phyloP scores from a whole-genome alignment of 169 alveolate genomes.

The Eimeria brunetti region DNA sequence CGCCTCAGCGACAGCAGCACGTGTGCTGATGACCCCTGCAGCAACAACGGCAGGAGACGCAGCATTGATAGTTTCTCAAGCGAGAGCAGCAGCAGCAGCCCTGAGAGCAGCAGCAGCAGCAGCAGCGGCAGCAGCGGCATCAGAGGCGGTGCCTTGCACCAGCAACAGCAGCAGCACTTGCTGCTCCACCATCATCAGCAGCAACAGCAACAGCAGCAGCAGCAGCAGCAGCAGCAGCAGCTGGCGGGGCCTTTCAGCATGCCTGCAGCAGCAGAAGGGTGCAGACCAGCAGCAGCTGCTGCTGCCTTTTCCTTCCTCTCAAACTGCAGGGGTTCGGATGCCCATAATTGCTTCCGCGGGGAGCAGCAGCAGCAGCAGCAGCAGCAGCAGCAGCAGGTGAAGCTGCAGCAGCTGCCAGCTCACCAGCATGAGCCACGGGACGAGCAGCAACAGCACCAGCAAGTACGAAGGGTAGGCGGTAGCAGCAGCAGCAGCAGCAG shows the following conservation, averaged over 20 bases:
- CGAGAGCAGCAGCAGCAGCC: conserved; percentile 67
- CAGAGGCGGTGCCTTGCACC: conserved; percentile 1
- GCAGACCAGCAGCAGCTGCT: conserved; percentile 15
- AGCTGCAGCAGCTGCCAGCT: conserved; percentile 16
- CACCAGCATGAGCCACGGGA: conserved; percentile 12
- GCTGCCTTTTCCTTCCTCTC: conserved; percentile 12
- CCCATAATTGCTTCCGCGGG: not conserved
- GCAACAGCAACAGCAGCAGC: conserved; percentile 10
- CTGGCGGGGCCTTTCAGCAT: not conserved
- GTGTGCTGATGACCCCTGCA: conserved; percentile 38
- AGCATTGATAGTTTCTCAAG: conserved; percentile 42
- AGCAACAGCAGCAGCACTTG: conserved; percentile 24
- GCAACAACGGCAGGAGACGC: conserved; percentile 39
- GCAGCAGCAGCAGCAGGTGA: conserved; percentile 37
- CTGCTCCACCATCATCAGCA: conserved; percentile 12
- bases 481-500: not conserved
- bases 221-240: conserved; percentile 28
- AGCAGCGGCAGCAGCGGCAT: conserved; percentile 51
- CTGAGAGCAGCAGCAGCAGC: conserved; percentile 34
- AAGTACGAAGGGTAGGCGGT: not conserved
- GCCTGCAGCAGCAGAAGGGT: conserved; percentile 30
- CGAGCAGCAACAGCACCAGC: conserved; percentile 34
- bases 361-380: conserved; percentile 35
- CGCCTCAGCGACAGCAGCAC: conserved; percentile 67
- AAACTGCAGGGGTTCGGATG: not conserved